Evolutionary conservation across 306 rosid species (phyloP).

Genomic region (Prinsepia uniflora): DNA sequence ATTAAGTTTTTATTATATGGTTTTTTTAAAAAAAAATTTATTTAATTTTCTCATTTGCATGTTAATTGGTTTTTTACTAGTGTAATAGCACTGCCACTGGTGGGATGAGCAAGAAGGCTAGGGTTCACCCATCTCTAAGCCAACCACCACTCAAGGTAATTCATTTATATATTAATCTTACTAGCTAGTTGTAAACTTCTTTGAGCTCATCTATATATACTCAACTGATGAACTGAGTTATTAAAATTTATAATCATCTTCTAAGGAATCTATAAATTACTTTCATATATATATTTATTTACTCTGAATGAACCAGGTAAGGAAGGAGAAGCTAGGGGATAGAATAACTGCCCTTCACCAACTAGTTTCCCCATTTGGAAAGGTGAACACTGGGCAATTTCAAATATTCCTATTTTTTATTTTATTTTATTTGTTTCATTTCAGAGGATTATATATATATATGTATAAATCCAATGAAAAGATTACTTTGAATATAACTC

Average conservation of each 20-base stretch:
- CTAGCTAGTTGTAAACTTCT: background rate
- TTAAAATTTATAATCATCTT: background rate
- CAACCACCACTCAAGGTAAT: constrained; percentile 71
- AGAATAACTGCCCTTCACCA: constrained; percentile 88
- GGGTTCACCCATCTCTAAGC: constrained; percentile 63
- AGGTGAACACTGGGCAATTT: constrained; percentile 36
- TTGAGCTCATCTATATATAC: background rate
- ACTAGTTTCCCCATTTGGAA: constrained; percentile 87
- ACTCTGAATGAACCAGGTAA: constrained; percentile 46
- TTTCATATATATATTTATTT: background rate
- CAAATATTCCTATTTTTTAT: background rate
- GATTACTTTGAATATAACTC: background rate
- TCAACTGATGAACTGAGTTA: too few species aligned
- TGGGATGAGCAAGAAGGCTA: constrained; percentile 67
- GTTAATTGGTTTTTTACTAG: constrained; percentile 23
- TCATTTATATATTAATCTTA: background rate
- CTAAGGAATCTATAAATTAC: background rate
- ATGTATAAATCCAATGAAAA: background rate
- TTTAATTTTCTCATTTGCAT: background rate
- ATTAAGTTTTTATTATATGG: background rate
- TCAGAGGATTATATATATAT: background rate
- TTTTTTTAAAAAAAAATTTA: background rate
- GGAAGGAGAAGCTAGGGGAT: constrained; percentile 89
- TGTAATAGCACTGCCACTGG: constrained; percentile 44
- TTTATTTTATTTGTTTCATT: background rate